These are phyloP conservation scores for Arctium lappa DNA, from an alignment of 129 eudicot species.

Conservation along the genomic window DNA sequence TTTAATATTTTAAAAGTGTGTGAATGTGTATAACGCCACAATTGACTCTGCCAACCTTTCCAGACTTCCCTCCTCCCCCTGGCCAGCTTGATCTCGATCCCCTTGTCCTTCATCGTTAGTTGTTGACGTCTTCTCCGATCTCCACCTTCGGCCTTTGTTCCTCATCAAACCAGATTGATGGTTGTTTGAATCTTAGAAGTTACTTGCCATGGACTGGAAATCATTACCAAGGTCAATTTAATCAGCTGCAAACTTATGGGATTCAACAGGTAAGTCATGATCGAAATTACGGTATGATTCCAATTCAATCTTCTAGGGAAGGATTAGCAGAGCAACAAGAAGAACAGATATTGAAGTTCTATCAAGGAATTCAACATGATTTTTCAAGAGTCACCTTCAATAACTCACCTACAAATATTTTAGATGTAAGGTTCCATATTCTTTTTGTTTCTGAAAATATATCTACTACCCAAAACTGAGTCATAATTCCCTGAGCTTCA, in stretches of 20 bases:
- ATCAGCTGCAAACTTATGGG: conserved; percentile 7
- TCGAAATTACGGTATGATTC: not conserved
- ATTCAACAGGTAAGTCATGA: conserved; percentile 11
- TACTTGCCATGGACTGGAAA: not conserved
- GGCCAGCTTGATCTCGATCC: no score
- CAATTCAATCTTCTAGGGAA: not conserved
- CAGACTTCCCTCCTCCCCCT: no score
- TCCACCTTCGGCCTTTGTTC: no score
- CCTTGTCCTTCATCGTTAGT: no score
- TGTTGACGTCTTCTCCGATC: no score
- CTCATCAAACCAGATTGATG: not conserved
- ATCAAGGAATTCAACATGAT: conserved; percentile 2
- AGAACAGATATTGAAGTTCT: not conserved
- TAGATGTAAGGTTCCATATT: conserved; percentile 17
- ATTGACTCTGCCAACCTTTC: no score
- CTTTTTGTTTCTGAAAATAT: not conserved
- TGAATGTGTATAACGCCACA: no score
- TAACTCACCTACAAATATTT: conserved; percentile 2
- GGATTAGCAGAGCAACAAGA: conserved; percentile 13
- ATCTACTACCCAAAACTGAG: not conserved
- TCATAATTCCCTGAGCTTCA: not conserved
- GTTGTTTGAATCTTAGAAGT: not conserved
- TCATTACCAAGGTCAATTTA: conserved; percentile 17
- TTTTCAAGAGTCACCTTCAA: not conserved
- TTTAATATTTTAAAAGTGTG: no score